Evolutionary conservation across 2,329 filamentous ascomycete species (phyloP).

Genomic region (Byssoonygena ceratinophila): DNA sequence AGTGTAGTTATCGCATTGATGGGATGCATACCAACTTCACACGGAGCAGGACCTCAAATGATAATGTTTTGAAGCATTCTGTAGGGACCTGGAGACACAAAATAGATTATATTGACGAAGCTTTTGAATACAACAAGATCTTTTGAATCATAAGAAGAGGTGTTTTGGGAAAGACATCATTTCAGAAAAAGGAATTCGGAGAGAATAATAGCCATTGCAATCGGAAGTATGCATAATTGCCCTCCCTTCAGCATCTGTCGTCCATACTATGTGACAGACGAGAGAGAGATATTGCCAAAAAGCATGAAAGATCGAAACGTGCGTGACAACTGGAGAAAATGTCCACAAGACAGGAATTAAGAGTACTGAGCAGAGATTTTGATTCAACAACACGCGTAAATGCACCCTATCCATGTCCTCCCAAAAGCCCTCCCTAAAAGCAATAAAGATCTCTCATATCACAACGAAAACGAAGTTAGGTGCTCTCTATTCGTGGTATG

Average conservation of each 20-base stretch:
- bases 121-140: too few species aligned
- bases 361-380: constrained; percentile 1
- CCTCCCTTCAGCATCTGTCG: not conserved
- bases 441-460: not conserved
- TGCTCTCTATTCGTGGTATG: not conserved
- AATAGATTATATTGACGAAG: too few species aligned
- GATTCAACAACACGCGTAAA: not conserved
- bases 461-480: not conserved
- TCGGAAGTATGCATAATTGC: not conserved
- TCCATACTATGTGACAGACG: not conserved
- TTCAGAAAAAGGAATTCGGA: too few species aligned
- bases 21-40: too few species aligned
- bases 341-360: not conserved
- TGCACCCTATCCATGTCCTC: not conserved
- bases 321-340: not conserved
- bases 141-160: too few species aligned
- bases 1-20: too few species aligned
- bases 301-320: not conserved
- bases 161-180: too few species aligned
- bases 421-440: not conserved
- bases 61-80: too few species aligned
- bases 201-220: too few species aligned
- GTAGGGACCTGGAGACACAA: too few species aligned
- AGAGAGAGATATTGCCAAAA: not conserved
- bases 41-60: too few species aligned